Evolutionary conservation across 306 rosid genomes (phyloP).

Genomic region (Cucurbita argyrosperma): DNA sequence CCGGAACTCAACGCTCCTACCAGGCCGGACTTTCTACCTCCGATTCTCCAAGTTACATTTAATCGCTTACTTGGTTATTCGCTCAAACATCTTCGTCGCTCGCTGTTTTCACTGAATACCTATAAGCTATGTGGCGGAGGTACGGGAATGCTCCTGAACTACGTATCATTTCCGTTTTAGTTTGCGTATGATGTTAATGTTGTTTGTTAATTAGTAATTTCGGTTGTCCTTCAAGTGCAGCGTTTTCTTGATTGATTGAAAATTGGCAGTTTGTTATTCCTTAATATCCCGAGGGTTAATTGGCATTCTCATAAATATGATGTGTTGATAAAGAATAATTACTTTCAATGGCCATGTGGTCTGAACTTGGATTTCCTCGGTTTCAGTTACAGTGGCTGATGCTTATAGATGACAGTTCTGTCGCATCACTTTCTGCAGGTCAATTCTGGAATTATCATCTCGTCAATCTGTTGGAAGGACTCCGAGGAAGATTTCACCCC

Average conservation of each 20-base stretch:
- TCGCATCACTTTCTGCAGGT: constrained; percentile 29
- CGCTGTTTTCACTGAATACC: not conserved
- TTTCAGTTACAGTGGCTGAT: not conserved
- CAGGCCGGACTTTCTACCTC: not conserved
- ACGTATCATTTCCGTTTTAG: not conserved
- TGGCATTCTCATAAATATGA: not conserved
- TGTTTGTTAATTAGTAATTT: not conserved
- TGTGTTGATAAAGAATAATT: not conserved
- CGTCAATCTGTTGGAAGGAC: constrained; percentile 32
- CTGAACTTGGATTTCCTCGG: not conserved
- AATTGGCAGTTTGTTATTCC: not conserved
- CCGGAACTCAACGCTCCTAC: not conserved
- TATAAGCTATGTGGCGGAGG: constrained; percentile 7
- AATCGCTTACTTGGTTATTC: not conserved
- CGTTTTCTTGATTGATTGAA: not conserved
- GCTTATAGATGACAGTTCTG: not conserved
- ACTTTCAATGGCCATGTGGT: not conserved
- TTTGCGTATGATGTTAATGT: not conserved
- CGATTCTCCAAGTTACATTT: not conserved
- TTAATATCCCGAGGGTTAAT: not conserved
- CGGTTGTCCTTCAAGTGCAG: not conserved
- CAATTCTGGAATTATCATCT: constrained; percentile 48
- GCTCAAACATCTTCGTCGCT: not conserved
- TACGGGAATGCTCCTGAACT: not conserved
- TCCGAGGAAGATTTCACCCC: constrained; percentile 39